A percentile compares a stretch with the other conserved stretches of the same genome.
Conservation (phyloP, 352 stramenopile genomes). For the Hyphochytrium catenoides region DNA sequence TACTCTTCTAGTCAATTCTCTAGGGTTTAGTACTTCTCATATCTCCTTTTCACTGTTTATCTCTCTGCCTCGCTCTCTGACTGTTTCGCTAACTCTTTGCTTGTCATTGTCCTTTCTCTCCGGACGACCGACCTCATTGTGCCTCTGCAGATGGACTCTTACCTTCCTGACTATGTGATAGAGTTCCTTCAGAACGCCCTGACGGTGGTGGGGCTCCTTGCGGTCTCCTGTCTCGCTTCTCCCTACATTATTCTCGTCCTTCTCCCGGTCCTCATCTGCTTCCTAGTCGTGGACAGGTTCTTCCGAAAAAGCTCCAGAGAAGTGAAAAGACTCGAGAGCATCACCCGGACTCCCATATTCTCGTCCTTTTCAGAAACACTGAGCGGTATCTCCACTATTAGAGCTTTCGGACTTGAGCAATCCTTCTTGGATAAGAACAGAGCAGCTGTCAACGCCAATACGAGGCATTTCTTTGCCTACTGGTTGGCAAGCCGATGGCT, state of each 20-base stretch:
- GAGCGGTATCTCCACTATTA: slow-evolving; percentile 1
- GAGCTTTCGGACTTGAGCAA: slow-evolving; percentile 4
- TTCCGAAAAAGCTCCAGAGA: slow-evolving; percentile 28
- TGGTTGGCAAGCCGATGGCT: slow-evolving; percentile 46
- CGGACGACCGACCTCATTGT: no score
- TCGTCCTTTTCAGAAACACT: slow-evolving; percentile 10
- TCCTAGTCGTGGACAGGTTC: slow-evolving; percentile 44
- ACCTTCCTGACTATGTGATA: no score
- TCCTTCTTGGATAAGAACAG: slow-evolving; percentile 10
- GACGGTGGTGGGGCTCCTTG: no score
- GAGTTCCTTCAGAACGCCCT: no score
- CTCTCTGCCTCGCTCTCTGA: no score
- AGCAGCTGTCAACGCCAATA: slow-evolving; percentile 24
- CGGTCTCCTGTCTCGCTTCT: no score
- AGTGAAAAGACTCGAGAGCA: slow-evolving; percentile 28
- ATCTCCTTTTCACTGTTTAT: no score
- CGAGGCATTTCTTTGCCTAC: slow-evolving; percentile 41
- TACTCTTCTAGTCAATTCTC: no score
- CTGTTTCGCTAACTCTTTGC: no score
- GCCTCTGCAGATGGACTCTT: no score
- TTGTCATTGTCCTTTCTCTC: no score
- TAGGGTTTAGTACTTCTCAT: no score
- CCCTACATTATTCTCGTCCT: slow-evolving; percentile 13
- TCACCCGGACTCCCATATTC: slow-evolving; percentile 14
- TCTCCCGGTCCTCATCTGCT: slow-evolving; percentile 25